Evolutionary conservation across 176 grass and related monocot species (phyloP).

Genomic region (Phoenix roebelenii): DNA sequence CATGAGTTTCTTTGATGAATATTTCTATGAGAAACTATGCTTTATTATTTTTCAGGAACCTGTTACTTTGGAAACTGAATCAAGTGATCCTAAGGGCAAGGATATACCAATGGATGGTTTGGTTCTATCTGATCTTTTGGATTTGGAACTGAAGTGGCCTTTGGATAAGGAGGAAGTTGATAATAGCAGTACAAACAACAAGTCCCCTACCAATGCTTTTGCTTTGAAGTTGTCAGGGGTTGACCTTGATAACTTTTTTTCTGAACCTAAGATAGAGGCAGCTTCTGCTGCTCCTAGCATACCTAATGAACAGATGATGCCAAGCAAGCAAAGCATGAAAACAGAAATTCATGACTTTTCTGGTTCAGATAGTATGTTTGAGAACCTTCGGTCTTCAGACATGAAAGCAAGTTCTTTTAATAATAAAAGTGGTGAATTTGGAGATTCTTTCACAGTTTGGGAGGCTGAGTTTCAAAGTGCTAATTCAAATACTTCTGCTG

Average conservation of each 20-base stretch:
- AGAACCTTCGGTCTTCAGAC: conserved; percentile 1
- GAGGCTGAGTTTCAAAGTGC: conserved; percentile 62
- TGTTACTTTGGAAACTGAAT: conserved; percentile 54
- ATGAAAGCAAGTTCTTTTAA: conserved; percentile 23
- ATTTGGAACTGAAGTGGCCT: conserved; percentile 54
- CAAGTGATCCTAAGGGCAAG: conserved; percentile 39
- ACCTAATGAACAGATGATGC: background rate
- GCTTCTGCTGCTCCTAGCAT: conserved; percentile 11
- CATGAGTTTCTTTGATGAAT: background rate
- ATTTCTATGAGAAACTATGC: background rate
- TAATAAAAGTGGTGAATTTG: conserved; percentile 27
- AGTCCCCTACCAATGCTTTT: conserved; percentile 27
- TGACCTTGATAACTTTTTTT: conserved; percentile 53
- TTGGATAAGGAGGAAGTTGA: conserved; percentile 28
- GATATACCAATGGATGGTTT: conserved; percentile 41
- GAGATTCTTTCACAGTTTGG: conserved; percentile 58
- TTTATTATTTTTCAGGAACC: conserved; percentile 45
- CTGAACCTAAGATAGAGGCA: conserved; percentile 40
- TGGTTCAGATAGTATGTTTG: conserved; percentile 3
- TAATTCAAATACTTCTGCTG: conserved; percentile 14
- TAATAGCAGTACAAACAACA: conserved; percentile 16
- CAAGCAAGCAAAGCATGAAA: background rate
- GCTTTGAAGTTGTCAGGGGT: conserved; percentile 37
- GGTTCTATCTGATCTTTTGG: conserved; percentile 67
- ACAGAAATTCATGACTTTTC: conserved; percentile 4